Base-by-base conservation (phyloP, 2,329 filamentous ascomycete genomes). In the Colletotrichum simmondsii region DNA sequence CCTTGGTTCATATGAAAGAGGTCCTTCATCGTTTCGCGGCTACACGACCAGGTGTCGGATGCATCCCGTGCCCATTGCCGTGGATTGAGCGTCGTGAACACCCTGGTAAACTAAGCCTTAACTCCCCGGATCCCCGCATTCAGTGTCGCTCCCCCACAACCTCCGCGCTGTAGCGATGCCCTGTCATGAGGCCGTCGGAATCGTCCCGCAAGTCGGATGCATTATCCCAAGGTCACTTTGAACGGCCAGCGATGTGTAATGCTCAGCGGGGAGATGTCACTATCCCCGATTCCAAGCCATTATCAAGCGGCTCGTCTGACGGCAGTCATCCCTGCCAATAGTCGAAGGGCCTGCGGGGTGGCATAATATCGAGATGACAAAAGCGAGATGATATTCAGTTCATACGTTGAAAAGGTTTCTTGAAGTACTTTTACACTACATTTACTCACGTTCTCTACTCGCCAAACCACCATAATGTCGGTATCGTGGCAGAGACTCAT, bases 401-500 rank as follows among this genome's bases (percentile, higher is more conserved):
- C 30, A 5, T 19, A 6, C 10, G 8, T 26, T 35, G 11, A 35
- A 1, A 35, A 35, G 2, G 32, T 35, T 35, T 35, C 32, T 1
- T 12, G 11, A 35, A 35, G 32, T 35, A 35, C 11, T 35, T 12
- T 5, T 11, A 35, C 32, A 11, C 32, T 35, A 5, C 32, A 2
- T 12, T 5, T 4, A 12, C 32, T 12, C 32, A 35, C 32, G 32
- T 12, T 12, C 2, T 35, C 11, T 35, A 35, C 32, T 35, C 11
- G 32, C 4, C 32, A 35, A 35, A 35, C 6, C 37, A 19, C 12
- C 57, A 75, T 52, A n/a, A 83, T 84, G 81, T 67, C 67, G 6
- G 75, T 81, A 26, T 71, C 77, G 60, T 90, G 89, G 88, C 81
- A 86, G 68, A 82, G 88, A 64, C 81, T 90, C 0, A 89, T 91